Evolutionary conservation across 2,329 filamentous ascomycete species (phyloP), one percentile per base, ranked within the genome.

Genomic region (Cladosporium sp.): DNA sequence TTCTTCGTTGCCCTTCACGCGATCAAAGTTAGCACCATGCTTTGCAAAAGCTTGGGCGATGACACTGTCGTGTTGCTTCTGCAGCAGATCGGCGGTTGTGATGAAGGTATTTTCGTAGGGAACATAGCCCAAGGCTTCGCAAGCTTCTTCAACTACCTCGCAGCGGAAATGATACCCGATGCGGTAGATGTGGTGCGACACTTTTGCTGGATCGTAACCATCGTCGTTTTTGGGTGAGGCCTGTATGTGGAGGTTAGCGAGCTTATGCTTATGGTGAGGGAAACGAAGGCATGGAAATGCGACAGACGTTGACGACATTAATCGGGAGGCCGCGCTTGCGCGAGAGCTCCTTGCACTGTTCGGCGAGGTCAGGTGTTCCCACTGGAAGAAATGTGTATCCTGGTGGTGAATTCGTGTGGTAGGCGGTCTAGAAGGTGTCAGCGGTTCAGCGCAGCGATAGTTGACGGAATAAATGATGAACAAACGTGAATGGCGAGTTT

Each of bases 101-200:
- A 75, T 62, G 53, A 74, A 74, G 26, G 69, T 63, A 21, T 65
- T 66, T 23, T 70, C 57, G 30, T 65, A 57, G 28, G 69, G 67
- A 64, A 71, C 75, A 80, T 79, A 67, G 78, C 79, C 76, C 73
- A 87, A 73, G 78, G 84, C 72, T 73, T 79, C 74, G 76, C 86
- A 88, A 39, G 85, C 85, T 65, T 83, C 78, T 51, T 83, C 82
- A 46, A 89, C 84, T 65, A 88, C 81, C n/a, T 82, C 78, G 65
- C 83, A 83, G 7, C 85, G 85, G 67, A 89, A 89, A 72, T 89
- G 86, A 73, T 87, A 86, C 18, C 87, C 87, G 67, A 88, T 83
- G 48, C 86, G 82, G 69, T 87, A 83, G 58, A 88, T 82, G 72
- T 89, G 85, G 70, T 86, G 82, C 2, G 85, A 86, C 2, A 89